phyloP scores from a whole-genome alignment of 2,329 filamentous ascomycete species.

The Talaromyces pinophilus region DNA sequence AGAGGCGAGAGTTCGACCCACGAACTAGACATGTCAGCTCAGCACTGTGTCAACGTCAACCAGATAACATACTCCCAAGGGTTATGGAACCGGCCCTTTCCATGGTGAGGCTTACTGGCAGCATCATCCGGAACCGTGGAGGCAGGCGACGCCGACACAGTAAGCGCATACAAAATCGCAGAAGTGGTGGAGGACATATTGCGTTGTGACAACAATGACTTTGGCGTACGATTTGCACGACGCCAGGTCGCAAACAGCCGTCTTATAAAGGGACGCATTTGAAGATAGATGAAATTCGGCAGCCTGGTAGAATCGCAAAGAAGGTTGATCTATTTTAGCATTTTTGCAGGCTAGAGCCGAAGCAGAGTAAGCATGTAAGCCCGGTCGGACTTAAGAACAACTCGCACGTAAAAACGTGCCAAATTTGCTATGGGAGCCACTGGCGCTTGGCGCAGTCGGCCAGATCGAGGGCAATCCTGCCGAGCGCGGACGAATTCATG shows the following conservation, averaged over 20 bases:
- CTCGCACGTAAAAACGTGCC: neutral
- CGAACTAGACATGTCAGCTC: conserved; percentile 15
- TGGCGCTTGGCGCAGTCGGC: neutral
- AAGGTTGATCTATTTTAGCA: neutral
- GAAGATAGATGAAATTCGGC: neutral
- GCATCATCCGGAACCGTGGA: conserved; percentile 43
- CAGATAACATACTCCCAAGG: conserved; percentile 43
- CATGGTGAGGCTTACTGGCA: conserved; percentile 43
- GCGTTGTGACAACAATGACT: conserved; percentile 28
- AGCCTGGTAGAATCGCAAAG: neutral
- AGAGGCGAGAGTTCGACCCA: neutral
- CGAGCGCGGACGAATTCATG: neutral
- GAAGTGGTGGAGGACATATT: conserved; percentile 42
- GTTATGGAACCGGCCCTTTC: conserved; percentile 43
- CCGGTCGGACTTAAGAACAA: neutral
- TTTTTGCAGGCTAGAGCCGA: neutral
- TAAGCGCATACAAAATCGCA: conserved; percentile 45
- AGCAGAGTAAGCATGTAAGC: neutral
- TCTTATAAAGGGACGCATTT: conserved; percentile 31
- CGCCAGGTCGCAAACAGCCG: conserved; percentile 29
- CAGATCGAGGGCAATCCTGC: neutral
- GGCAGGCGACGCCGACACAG: conserved; percentile 38
- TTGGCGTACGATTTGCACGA: conserved; percentile 20
- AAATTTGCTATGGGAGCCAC: neutral
- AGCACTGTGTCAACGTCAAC: neutral